These are phyloP conservation scores for Diplodia corticola DNA, from an alignment of 2,329 filamentous ascomycete genomes.

Conservation along the genomic window DNA sequence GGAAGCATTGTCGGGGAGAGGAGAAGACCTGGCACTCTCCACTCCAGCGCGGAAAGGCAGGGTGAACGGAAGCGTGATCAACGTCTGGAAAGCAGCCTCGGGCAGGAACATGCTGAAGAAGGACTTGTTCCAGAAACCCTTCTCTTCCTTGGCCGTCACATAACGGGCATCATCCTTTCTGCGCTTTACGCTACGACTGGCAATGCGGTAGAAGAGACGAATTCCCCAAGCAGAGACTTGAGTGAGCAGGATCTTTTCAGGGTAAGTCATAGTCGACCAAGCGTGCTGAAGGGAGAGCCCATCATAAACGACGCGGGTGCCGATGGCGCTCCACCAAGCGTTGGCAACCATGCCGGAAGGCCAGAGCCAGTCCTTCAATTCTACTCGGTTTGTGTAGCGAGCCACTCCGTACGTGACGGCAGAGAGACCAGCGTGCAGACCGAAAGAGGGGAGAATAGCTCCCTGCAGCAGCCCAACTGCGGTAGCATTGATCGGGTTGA, in stretches of 20 bases:
- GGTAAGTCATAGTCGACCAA: slow-evolving; percentile 52
- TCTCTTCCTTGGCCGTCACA: slow-evolving; percentile 52
- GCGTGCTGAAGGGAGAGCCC: slow-evolving; percentile 50
- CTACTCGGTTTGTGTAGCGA: slow-evolving; percentile 55
- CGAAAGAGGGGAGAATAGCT: slow-evolving; percentile 56
- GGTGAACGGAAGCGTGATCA: slow-evolving; percentile 60
- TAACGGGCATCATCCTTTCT: slow-evolving; percentile 60
- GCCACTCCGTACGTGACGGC: slow-evolving; percentile 54
- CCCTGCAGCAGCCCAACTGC: slow-evolving; percentile 55
- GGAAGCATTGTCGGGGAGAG: slow-evolving; percentile 34
- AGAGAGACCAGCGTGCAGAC: slow-evolving; percentile 55
- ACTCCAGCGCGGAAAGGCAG: slow-evolving; percentile 52
- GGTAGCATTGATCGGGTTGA: slow-evolving; percentile 8
- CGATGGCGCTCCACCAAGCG: slow-evolving; percentile 62
- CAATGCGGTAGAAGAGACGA: slow-evolving; percentile 58
- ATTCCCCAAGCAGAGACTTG: slow-evolving; percentile 61
- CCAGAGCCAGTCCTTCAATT: slow-evolving; percentile 64
- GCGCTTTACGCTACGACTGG: slow-evolving; percentile 50
- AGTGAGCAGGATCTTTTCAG: slow-evolving; percentile 57
- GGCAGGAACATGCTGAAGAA: slow-evolving; percentile 58
- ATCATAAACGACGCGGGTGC: slow-evolving; percentile 52
- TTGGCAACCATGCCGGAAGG: slow-evolving; percentile 56
- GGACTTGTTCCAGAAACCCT: slow-evolving; percentile 59
- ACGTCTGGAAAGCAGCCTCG: slow-evolving; percentile 57
- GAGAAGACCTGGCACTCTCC: slow-evolving; percentile 6